Conservation (phyloP, 2,329 filamentous ascomycete species). For the Xylaria sp. region DNA sequence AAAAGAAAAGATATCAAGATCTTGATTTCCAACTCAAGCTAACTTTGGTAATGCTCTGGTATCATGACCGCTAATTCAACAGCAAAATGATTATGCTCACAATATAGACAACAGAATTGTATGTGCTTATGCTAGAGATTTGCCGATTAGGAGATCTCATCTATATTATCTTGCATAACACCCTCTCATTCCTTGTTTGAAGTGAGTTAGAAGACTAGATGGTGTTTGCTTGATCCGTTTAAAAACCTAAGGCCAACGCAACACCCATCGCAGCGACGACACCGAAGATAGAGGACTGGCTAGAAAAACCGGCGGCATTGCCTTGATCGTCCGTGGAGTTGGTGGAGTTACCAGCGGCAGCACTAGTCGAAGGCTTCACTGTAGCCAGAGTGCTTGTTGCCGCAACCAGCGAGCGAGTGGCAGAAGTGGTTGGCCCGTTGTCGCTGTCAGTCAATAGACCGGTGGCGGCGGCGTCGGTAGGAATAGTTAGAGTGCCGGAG, state of each 20-base stretch:
- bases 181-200: neutral
- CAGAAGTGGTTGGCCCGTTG: slow-evolving; percentile 6
- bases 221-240: slow-evolving; percentile 1
- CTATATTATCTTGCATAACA: neutral
- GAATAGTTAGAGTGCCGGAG: slow-evolving; percentile 22
- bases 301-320: slow-evolving; percentile 30
- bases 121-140: slow-evolving; percentile 3
- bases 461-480: slow-evolving; percentile 11
- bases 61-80: slow-evolving; percentile 22
- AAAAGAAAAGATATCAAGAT: neutral
- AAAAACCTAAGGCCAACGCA: slow-evolving; percentile 42
- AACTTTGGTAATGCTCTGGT: slow-evolving; percentile 10
- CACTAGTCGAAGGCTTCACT: slow-evolving; percentile 16
- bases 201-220: neutral
- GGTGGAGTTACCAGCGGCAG: neutral
- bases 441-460: slow-evolving; percentile 22
- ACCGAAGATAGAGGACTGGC: slow-evolving; percentile 41
- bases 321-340: slow-evolving; percentile 18
- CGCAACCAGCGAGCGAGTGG: slow-evolving; percentile 2
- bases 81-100: slow-evolving; percentile 10
- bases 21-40: neutral
- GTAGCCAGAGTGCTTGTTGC: slow-evolving; percentile 16
- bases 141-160: neutral
- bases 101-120: slow-evolving; percentile 25
- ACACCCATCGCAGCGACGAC: slow-evolving; percentile 43